Evolutionary conservation across 768 basidiomycete genomes (phyloP).

Genomic region (Trametes meyenii): DNA sequence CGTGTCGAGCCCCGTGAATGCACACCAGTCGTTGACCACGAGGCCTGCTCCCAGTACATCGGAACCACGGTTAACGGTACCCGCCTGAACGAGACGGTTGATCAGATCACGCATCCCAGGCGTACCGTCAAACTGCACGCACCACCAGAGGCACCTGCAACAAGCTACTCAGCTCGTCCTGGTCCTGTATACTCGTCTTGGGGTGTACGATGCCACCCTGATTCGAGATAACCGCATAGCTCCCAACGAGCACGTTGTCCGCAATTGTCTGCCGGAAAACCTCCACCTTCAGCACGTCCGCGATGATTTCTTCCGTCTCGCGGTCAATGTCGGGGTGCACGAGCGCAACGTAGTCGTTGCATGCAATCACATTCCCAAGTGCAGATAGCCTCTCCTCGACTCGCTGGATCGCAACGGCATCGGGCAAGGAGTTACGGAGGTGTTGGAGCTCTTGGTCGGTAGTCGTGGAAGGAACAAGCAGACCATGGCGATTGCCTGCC

Average conservation of each 20-base stretch:
- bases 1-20: conserved; percentile 98
- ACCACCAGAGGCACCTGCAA: conserved; percentile 95
- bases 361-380: conserved; percentile 97
- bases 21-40: conserved; percentile 99
- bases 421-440: conserved; percentile 92
- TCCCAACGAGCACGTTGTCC: conserved; percentile 95
- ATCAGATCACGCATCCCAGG: conserved; percentile 8
- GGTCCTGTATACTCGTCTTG: conserved; percentile 94
- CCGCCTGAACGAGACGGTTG: conserved; percentile 59
- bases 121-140: conserved; percentile 36
- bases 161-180: conserved; percentile 94
- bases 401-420: conserved; percentile 90
- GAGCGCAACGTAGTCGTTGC: conserved; percentile 98
- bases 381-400: conserved; percentile 97
- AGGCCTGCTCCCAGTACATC: conserved; percentile 97
- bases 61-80: conserved; percentile 97
- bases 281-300: conserved; percentile 98
- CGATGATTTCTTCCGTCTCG: conserved; percentile 99
- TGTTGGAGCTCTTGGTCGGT: conserved; percentile 99
- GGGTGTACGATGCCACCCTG: conserved; percentile 98
- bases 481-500: conserved; percentile 91
- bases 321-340: conserved; percentile 98
- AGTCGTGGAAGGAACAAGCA: conserved; percentile 93
- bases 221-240: conserved; percentile 93
- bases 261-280: conserved; percentile 98